phyloP scores from a whole-genome alignment of 73 alveolate genomes.

The Tetrahymena thermophila region DNA sequence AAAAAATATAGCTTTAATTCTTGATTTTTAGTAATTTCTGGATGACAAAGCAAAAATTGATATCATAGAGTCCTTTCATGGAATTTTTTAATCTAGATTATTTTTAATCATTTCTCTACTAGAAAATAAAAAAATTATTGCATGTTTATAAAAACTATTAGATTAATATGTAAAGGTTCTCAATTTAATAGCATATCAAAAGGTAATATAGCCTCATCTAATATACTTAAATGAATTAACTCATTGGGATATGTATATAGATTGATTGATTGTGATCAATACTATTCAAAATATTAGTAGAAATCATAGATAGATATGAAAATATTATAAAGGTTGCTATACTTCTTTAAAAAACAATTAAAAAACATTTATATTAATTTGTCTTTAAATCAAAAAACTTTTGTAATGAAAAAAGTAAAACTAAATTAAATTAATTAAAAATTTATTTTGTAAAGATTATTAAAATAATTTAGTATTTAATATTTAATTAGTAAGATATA shows the following conservation, averaged over 20 bases:
- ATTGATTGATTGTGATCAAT: not conserved
- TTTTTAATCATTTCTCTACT: not conserved
- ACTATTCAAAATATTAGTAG: too few relatives aligned
- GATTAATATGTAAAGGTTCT: not conserved
- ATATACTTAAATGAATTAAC: not conserved
- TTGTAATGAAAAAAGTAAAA: too few relatives aligned
- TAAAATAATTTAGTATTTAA: too few relatives aligned
- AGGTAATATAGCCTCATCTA: not conserved
- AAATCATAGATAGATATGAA: too few relatives aligned
- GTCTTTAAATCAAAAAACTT: too few relatives aligned
- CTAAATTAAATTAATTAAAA: too few relatives aligned
- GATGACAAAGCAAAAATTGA: not conserved
- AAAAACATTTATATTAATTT: too few relatives aligned
- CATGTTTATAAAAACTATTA: not conserved
- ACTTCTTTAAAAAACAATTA: too few relatives aligned
- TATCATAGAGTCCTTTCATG: not conserved
- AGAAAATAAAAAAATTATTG: not conserved
- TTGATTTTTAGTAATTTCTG: not conserved
- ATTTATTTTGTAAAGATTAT: too few relatives aligned
- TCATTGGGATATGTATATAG: not conserved
- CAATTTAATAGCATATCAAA: not conserved
- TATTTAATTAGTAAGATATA: too few relatives aligned
- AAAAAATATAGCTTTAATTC: not conserved
- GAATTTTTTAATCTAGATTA: not conserved
- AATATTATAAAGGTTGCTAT: too few relatives aligned